Evolutionary conservation across 495 filamentous ascomycete species (phyloP).

Genomic region (Lasiosphaeris hirsuta): DNA sequence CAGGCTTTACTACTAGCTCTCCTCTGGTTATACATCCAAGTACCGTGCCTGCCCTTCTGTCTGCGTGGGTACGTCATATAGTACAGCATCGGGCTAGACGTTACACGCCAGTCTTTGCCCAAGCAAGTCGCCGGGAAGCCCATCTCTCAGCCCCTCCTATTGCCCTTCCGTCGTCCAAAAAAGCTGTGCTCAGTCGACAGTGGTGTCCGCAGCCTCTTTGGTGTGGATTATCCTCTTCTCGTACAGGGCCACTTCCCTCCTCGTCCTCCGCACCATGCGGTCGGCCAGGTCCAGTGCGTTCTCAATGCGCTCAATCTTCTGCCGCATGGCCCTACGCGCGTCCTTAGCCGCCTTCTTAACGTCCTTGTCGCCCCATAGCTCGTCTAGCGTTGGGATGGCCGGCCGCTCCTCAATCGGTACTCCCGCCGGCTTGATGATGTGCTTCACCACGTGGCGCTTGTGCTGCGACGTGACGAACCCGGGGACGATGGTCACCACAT

Average conservation of each 20-base stretch:
- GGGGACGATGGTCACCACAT: conserved; percentile 73
- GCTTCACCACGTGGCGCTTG: conserved; percentile 73
- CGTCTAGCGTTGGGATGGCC: conserved; percentile 59
- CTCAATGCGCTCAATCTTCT: conserved; percentile 3
- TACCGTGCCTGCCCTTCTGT: neutral
- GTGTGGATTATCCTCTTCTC: conserved; percentile 6
- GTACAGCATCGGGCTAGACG: no score
- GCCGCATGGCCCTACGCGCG: conserved; percentile 38
- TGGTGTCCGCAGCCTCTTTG: no score
- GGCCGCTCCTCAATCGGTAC: conserved; percentile 58
- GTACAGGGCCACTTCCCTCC: conserved; percentile 15
- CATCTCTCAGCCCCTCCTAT: no score
- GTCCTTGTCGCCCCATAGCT: conserved; percentile 51
- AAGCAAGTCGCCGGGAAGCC: no score
- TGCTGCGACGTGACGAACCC: conserved; percentile 60
- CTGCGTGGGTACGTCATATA: no score
- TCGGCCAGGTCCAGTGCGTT: conserved; percentile 17
- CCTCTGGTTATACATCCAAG: neutral
- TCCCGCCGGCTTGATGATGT: conserved; percentile 69
- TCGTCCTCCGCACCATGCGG: conserved; percentile 5
- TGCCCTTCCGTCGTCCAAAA: neutral
- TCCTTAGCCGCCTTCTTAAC: conserved; percentile 50
- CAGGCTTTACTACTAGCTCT: no score
- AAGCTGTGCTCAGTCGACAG: neutral
- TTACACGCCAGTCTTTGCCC: no score